Base-by-base conservation (phyloP, 345 rosid species). In the Salix purpurea region DNA sequence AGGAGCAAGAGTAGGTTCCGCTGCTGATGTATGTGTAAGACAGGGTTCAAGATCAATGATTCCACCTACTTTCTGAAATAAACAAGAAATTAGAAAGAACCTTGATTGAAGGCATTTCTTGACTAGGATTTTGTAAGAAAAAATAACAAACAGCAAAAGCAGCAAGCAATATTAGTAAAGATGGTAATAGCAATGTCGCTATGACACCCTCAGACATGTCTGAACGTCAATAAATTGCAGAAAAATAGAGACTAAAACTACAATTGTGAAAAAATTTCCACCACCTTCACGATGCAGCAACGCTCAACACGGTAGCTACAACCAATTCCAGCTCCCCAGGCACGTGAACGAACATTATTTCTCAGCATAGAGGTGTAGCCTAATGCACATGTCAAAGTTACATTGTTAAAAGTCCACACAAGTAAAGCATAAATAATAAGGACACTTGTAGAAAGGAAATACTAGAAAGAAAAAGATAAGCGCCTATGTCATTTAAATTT, bases 301-400 rank as follows among this genome's bases (percentile, higher is more conserved):
- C 90, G 87, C 83, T 96, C 97, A 77, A 96, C 92, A 77, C 88
- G 90, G 85, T 91, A 96, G 78, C 99, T 96, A 85, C 98, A 96
- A 71, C 95, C 95, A 69, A 94, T 96, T 82, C 97, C 99, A 77
- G 97, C 97, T 81, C 99, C 99, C 99, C 99, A 96, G 16, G 99
- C 97, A 80, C 99, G 96, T 79, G 99, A 96, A 24, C 98, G 97
- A 67, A 96, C 97, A 85, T 94, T 94, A 87, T 96, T 96, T 83
- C 99, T 90, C 80, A 94, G 90, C 86, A 90, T 92, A 58, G 99
- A 92, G 44, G 92, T 86, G 80, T 96, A 96, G 84, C 94, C 99
- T 94, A 70, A 67, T 21, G 76, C 30, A 83, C 67, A 65, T 34
- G 12, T 44, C 50, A 70, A 28, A 75, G 66, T 64, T 64, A 60